Base-by-base conservation (phyloP, 2,329 filamentous ascomycete species). In the Colletotrichum navitas region DNA sequence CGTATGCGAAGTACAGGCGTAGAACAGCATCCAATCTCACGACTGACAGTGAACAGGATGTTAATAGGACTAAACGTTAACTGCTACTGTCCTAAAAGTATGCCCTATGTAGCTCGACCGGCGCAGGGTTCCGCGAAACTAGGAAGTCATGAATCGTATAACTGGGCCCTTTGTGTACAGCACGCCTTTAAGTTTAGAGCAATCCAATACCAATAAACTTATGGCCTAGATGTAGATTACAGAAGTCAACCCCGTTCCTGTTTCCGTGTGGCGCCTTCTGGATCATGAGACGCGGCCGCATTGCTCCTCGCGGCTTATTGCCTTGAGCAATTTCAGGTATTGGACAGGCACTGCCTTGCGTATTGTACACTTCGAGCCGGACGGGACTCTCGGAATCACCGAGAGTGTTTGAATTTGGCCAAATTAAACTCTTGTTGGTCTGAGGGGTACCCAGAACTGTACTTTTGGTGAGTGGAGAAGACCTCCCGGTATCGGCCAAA, bases 71-170 rank as follows among this genome's bases (percentile, higher is more conserved):
- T n/a, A 10, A 59, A 64, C 34, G 43, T 58, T 52, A 26, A 34
- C 16, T 16, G 12, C 54, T 8, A 10, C 39, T 32, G 10, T 7
- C 11, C 10, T 10, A 4, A 14, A 2, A 39, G 12, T 4, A 34
- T 51, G 5, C 63, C 45, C 14, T 16, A 51, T 66, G 61, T 70
- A 66, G 67, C 49, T 10, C 24, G 5, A 14, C n/a, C 14, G 16
- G 16, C 24, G 47, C 0, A 16, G n/a, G n/a, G n/a, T n/a, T 7
- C 12, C 4, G 1, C 2, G 1, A 36, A 36, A 10, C 29, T 8
- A 24, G 14, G 2, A 26, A 8, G n/a, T 7, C 12, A 34, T 26
- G 36, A 21, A 3, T 4, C 6, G 7, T 21, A 26, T 39, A 4
- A 36, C 29, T 8, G n/a, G 5, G 16, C 1, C 0, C 2, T 16